Evolutionary conservation across 2,329 filamentous ascomycete species (phyloP).

Genomic region (Penicillium brevicompactum): DNA sequence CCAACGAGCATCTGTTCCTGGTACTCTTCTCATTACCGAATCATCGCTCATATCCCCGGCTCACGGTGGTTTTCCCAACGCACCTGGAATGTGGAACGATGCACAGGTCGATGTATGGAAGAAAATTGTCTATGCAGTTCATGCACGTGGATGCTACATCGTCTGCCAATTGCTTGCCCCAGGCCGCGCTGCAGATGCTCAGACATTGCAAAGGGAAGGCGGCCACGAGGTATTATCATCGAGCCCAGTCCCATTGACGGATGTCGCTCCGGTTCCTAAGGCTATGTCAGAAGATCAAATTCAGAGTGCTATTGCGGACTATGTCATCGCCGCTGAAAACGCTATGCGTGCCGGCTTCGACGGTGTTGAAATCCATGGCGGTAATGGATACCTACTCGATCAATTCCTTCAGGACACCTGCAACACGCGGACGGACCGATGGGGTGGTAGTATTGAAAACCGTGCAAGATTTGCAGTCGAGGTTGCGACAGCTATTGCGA

Average conservation of each 20-base stretch:
- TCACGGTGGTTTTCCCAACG: constrained; percentile 50
- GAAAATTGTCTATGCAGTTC: constrained; percentile 38
- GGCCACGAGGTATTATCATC: too few species aligned
- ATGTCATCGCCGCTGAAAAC: too few species aligned
- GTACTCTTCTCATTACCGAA: constrained; percentile 60
- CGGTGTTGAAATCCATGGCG: constrained; percentile 39
- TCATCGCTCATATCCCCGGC: constrained; percentile 53
- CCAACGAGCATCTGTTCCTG: constrained; percentile 53
- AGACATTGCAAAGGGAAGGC: too few species aligned
- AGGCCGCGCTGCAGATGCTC: too few species aligned
- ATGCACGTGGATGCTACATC: too few species aligned
- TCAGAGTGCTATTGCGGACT: too few species aligned
- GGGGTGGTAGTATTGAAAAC: constrained; percentile 52
- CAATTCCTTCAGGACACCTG: constrained; percentile 50
- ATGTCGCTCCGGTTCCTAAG: too few species aligned
- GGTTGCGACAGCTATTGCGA: constrained; percentile 45
- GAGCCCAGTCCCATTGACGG: too few species aligned
- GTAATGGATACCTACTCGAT: constrained; percentile 52
- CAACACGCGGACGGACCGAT: constrained; percentile 55
- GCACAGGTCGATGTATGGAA: constrained; percentile 61
- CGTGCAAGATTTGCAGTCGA: constrained; percentile 57
- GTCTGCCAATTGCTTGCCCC: too few species aligned
- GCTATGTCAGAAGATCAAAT: too few species aligned
- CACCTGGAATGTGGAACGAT: constrained; percentile 58
- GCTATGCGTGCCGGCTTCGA: too few species aligned